Percentiles rank a stretch among this genome's conserved stretches.
phyloP scores from a whole-genome alignment of 2,329 filamentous ascomycete genomes.

The Cercospora zeae-maydis region DNA sequence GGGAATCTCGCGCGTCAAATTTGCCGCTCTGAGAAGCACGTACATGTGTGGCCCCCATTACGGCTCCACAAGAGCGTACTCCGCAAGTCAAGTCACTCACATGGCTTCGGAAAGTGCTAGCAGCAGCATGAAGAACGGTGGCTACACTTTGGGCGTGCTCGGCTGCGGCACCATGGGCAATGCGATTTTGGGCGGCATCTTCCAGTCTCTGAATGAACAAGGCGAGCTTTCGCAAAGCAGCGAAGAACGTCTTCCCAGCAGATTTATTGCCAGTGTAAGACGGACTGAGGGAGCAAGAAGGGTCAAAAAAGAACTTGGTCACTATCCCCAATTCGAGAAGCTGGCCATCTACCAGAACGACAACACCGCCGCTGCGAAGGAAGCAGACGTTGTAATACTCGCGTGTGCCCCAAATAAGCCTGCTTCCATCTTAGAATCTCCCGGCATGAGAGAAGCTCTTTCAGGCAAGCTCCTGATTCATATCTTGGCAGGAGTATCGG shows the following conservation, averaged over 20 bases:
- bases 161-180: constrained; percentile 88
- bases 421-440: constrained; percentile 61
- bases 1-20: background rate
- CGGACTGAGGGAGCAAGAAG: constrained; percentile 64
- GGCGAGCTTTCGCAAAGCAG: constrained; percentile 22
- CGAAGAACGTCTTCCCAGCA: constrained; percentile 54
- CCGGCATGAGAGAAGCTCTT: constrained; percentile 69
- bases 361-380: constrained; percentile 63
- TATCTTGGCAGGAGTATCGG: constrained; percentile 74
- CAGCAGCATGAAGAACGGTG: constrained; percentile 10
- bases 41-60: background rate
- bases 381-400: constrained; percentile 71
- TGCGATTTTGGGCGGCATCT: constrained; percentile 76
- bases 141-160: constrained; percentile 71
- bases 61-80: background rate
- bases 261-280: constrained; percentile 78
- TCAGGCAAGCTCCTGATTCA: constrained; percentile 76
- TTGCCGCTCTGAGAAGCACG: background rate
- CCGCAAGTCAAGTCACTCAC: background rate
- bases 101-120: background rate
- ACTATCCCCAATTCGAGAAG: constrained; percentile 52
- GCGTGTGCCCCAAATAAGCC: constrained; percentile 79
- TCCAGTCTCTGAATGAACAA: constrained; percentile 61
- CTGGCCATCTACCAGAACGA: constrained; percentile 68
- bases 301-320: constrained; percentile 62